Percentiles rank a stretch among this genome's conserved stretches.
These are phyloP conservation scores for Inonotus obliquus DNA, from an alignment of 1,284 basidiomycete species.

Conservation along the genomic window DNA sequence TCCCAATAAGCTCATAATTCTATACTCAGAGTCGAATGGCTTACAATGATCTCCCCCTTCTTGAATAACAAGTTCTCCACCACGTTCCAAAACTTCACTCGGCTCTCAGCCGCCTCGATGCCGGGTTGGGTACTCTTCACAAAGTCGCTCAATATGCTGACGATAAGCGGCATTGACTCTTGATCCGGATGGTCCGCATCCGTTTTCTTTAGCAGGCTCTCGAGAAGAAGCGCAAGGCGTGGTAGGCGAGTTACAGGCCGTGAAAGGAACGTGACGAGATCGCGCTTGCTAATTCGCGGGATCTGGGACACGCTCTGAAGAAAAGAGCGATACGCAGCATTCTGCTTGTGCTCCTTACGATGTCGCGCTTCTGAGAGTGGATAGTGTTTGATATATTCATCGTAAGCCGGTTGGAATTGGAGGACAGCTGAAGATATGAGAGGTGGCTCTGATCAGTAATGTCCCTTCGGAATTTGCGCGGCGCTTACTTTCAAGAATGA, in stretches of 20 bases:
- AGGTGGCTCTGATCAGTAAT: conserved; percentile 5
- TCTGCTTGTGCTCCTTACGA: conserved; percentile 63
- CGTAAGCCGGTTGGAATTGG: conserved; percentile 59
- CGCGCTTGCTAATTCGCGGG: conserved; percentile 68
- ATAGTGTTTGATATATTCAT: conserved; percentile 79
- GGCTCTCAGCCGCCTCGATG: conserved; percentile 76
- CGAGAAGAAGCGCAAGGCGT: conserved; percentile 67
- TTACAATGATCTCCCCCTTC: conserved; percentile 74
- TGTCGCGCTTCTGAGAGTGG: conserved; percentile 77
- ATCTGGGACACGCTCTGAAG: conserved; percentile 57
- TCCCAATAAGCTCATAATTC: not conserved
- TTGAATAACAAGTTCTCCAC: conserved; percentile 69
- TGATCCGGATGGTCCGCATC: conserved; percentile 59
- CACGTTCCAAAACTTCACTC: conserved; percentile 78
- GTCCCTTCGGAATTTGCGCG: conserved; percentile 5
- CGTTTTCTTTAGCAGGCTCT: conserved; percentile 63
- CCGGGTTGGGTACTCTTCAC: conserved; percentile 79
- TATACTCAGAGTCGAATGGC: not conserved
- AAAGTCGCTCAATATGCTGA: conserved; percentile 57
- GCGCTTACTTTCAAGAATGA: conserved; percentile 62
- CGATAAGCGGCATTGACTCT: conserved; percentile 61
- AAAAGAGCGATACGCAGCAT: conserved; percentile 61
- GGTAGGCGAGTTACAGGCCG: conserved; percentile 81
- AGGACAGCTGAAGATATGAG: conserved; percentile 29
- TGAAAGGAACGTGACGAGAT: conserved; percentile 75